Evolutionary conservation across 2,329 filamentous ascomycete species (phyloP).

Genomic region (Diplodia scrobiculata): DNA sequence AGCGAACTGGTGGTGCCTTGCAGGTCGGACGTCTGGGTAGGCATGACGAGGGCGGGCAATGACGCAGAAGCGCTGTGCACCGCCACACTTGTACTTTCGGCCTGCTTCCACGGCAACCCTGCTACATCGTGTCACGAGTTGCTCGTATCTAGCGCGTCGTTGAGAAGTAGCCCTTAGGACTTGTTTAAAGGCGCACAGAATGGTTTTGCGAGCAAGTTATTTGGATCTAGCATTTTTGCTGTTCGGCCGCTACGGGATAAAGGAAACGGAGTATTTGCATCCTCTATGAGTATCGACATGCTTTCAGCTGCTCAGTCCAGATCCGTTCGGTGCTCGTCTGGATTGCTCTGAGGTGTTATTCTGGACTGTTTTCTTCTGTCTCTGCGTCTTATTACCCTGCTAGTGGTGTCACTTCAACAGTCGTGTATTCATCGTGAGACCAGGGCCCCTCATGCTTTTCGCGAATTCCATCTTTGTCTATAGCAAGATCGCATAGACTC

Average conservation of each 20-base stretch:
- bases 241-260: no score
- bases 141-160: background rate
- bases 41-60: constrained; percentile 14
- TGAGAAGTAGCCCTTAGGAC: background rate
- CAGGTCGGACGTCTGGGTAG: constrained; percentile 12
- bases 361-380: background rate
- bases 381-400: background rate
- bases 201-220: no score
- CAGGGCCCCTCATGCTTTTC: background rate
- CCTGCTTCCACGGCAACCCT: background rate
- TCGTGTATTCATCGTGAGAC: background rate
- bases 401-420: background rate
- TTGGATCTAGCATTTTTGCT: no score
- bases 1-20: constrained; percentile 13
- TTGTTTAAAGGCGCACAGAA: no score
- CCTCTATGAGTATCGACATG: no score
- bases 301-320: no score
- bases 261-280: no score
- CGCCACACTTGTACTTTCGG: background rate
- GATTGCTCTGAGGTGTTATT: background rate
- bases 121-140: background rate
- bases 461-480: background rate
- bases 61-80: constrained; percentile 24
- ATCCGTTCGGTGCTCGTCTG: background rate
- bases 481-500: background rate